Evolutionary conservation across 2,329 filamentous ascomycete species (phyloP).

Genomic region (Lachnellula arida): DNA sequence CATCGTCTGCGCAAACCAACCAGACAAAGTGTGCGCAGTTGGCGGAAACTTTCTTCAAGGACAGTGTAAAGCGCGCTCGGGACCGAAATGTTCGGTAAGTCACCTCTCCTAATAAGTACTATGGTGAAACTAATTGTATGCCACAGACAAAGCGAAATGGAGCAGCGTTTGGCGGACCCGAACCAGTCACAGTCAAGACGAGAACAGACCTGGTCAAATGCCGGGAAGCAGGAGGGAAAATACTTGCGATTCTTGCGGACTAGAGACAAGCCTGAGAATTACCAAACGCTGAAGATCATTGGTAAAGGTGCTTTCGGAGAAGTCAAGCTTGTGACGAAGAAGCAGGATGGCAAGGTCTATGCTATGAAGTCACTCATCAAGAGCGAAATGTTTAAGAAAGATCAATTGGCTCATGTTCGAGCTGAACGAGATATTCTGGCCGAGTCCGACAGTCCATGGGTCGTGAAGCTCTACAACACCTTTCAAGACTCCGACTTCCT

Average conservation of each 20-base stretch:
- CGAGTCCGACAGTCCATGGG: slow-evolving; percentile 99
- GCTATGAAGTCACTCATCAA: slow-evolving; percentile 98
- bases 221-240: slow-evolving; percentile 83
- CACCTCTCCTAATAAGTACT: not conserved
- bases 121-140: not conserved
- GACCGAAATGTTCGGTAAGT: slow-evolving; percentile 89
- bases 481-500: slow-evolving; percentile 96
- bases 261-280: slow-evolving; percentile 90
- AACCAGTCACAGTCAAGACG: slow-evolving; percentile 71
- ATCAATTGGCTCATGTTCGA: slow-evolving; percentile 94
- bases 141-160: slow-evolving; percentile 80
- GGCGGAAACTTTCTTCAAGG: slow-evolving; percentile 93
- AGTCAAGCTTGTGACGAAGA: slow-evolving; percentile 95
- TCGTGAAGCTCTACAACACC: slow-evolving; percentile 96
- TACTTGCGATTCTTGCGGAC: slow-evolving; percentile 93
- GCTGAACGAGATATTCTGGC: slow-evolving; percentile 96
- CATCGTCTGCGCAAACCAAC: slow-evolving; percentile 60
- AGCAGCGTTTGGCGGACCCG: slow-evolving; percentile 76
- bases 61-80: slow-evolving; percentile 92
- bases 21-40: slow-evolving; percentile 65
- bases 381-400: slow-evolving; percentile 99
- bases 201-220: slow-evolving; percentile 77
- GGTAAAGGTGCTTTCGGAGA: slow-evolving; percentile 98
- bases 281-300: slow-evolving; percentile 94
- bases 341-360: slow-evolving; percentile 93